Percentiles rank a stretch among this genome's conserved stretches.
Conservation (phyloP, 75 land plant genomes). For the Pinus taeda region DNA sequence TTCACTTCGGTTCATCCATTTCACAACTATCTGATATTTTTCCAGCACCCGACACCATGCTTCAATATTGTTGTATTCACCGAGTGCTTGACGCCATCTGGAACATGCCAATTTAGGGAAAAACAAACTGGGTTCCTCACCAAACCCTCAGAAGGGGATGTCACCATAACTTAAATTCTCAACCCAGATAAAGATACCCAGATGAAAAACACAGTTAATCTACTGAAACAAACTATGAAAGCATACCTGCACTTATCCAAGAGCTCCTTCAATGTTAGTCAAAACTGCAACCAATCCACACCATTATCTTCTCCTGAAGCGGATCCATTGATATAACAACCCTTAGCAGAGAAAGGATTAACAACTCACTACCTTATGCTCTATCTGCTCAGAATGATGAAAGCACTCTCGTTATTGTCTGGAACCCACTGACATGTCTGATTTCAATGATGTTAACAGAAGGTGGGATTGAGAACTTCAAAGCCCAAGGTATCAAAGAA, state of each 20-base stretch:
- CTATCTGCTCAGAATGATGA: not conserved
- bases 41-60: too few relatives aligned
- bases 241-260: not conserved
- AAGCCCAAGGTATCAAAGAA: too few relatives aligned
- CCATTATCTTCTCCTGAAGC: not conserved
- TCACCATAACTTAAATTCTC: not conserved
- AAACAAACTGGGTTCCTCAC: slow-evolving; percentile 1
- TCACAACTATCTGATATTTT: too few relatives aligned
- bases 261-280: not conserved
- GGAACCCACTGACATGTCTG: slow-evolving; percentile 4
- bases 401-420: not conserved
- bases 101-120: not conserved
- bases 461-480: not conserved
- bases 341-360: not conserved
- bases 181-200: not conserved
- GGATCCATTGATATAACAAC: too few relatives aligned
- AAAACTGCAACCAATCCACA: not conserved
- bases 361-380: slow-evolving; percentile 1
- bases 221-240: not conserved
- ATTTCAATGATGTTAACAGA: not conserved
- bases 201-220: not conserved
- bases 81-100: not conserved
- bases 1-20: too few relatives aligned
- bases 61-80: too few relatives aligned
- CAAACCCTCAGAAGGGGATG: not conserved